A percentile compares a stretch with the other conserved stretches of the same genome.
phyloP scores from a whole-genome alignment of 2,329 filamentous ascomycete genomes.

The Verticillium dahliae region DNA sequence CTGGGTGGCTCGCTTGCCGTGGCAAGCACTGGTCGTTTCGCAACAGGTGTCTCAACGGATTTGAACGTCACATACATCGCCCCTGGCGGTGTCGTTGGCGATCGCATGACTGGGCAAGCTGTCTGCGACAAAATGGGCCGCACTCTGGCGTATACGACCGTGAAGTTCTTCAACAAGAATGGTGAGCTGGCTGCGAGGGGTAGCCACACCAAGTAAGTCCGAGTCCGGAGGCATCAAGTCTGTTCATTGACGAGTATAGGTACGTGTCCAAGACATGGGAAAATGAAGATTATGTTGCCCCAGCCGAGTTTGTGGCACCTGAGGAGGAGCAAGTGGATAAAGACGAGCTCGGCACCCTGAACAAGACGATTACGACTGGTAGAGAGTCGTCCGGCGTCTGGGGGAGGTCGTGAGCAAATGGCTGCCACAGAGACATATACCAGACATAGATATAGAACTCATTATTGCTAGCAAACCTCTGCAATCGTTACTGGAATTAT shows the following conservation, averaged over 20 bases:
- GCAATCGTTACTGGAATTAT: no score
- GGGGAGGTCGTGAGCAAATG: not conserved
- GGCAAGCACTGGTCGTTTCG: constrained; percentile 55
- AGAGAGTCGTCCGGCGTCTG: not conserved
- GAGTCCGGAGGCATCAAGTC: not conserved
- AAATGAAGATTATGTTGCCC: constrained; percentile 29
- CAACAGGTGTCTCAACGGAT: constrained; percentile 60
- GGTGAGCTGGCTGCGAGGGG: constrained; percentile 55
- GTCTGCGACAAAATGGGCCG: constrained; percentile 61
- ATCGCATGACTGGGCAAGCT: constrained; percentile 49
- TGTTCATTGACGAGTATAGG: constrained; percentile 17
- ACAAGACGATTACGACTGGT: not conserved
- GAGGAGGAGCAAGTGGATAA: constrained; percentile 21
- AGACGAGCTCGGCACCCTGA: not conserved
- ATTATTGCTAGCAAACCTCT: not conserved
- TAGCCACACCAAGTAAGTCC: constrained; percentile 57
- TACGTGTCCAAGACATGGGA: constrained; percentile 32
- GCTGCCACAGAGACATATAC: no score
- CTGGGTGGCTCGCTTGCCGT: constrained; percentile 60
- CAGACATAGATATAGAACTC: not conserved
- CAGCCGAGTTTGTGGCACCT: constrained; percentile 22
- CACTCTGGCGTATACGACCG: constrained; percentile 54
- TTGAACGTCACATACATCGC: constrained; percentile 60
- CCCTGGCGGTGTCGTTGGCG: constrained; percentile 50
- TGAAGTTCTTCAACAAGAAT: constrained; percentile 52